Conservation (phyloP, 78 protist species). For the Planoprotostelium fungivorum region DNA sequence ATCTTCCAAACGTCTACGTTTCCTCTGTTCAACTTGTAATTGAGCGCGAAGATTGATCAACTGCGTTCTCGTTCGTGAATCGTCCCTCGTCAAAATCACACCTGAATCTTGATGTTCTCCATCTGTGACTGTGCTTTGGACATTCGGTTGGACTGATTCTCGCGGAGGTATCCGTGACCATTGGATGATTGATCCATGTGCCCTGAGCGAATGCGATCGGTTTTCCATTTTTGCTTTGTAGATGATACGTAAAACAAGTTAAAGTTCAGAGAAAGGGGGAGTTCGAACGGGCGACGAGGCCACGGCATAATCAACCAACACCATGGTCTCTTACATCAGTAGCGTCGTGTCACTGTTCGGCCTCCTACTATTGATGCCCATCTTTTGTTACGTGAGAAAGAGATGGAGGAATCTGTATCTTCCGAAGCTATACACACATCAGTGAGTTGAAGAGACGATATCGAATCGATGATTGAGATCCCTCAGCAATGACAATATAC, state of each 20-base stretch:
- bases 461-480: neutral
- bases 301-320: neutral
- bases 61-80: too few species aligned
- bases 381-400: neutral
- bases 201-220: neutral
- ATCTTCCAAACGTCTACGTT: too few species aligned
- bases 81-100: too few species aligned
- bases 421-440: neutral
- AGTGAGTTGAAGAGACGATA: neutral
- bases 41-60: too few species aligned
- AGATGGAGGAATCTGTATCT: neutral
- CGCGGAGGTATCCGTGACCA: neutral
- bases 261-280: neutral
- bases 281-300: neutral
- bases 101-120: too few species aligned
- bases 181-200: neutral
- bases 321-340: neutral
- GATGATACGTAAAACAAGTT: neutral
- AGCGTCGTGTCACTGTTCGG: neutral
- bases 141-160: too few species aligned
- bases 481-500: neutral
- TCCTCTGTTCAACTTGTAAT: too few species aligned
- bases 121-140: too few species aligned
- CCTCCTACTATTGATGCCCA: neutral
- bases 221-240: neutral